These are phyloP conservation scores for Diutina rugosa DNA, from an alignment of 1,139 yeast genomes.

Conservation along the genomic window DNA sequence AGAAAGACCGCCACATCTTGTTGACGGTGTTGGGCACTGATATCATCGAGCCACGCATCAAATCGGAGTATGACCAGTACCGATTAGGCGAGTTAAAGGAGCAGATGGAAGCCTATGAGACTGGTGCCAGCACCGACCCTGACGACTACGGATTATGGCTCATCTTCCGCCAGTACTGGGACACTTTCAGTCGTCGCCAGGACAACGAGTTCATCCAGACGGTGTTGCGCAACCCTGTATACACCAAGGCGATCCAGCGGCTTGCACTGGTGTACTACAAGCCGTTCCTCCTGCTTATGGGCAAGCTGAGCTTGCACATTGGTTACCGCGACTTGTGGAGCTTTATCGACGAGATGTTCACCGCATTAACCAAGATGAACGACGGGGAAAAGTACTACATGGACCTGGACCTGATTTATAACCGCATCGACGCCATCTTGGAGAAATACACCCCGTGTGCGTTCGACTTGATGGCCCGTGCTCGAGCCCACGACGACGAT, in stretches of 20 bases:
- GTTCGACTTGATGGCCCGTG: background rate
- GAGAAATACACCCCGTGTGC: background rate
- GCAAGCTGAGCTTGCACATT: background rate
- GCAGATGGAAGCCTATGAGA: background rate
- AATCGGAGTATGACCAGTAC: background rate
- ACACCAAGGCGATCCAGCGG: background rate
- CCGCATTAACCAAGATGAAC: background rate
- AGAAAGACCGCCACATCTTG: background rate
- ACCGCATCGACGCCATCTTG: background rate
- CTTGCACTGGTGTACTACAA: background rate
- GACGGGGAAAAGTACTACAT: constrained; percentile 1
- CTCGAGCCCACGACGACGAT: background rate
- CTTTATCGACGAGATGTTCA: background rate
- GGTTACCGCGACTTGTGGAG: background rate
- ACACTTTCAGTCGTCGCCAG: background rate
- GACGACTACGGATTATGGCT: background rate
- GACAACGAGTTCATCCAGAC: background rate
- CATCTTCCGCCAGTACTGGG: constrained; percentile 1
- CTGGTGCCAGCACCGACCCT: background rate
- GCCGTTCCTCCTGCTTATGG: background rate
- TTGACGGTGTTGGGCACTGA: background rate
- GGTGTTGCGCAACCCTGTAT: background rate
- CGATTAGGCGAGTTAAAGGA: background rate
- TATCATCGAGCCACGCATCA: background rate
- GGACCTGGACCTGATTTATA: background rate